Conservation (phyloP, 495 filamentous ascomycete species). For the Penicillium silybi region DNA sequence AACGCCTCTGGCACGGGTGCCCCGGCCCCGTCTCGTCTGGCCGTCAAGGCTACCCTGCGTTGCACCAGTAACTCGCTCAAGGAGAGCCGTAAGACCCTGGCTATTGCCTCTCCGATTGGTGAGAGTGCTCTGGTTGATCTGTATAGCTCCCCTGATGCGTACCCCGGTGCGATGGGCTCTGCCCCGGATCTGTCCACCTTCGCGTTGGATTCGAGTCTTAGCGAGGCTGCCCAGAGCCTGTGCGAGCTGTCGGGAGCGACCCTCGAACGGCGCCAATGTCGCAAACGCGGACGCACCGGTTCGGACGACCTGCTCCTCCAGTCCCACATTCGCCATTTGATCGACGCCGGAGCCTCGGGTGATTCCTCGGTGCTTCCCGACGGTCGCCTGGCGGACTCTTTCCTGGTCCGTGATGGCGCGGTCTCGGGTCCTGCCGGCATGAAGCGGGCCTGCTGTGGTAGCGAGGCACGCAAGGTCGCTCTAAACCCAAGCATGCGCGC, state of each 20-base stretch:
- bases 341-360: slow-evolving; percentile 29
- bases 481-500: slow-evolving; percentile 36
- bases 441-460: slow-evolving; percentile 48
- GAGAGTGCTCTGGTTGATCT: slow-evolving; percentile 46
- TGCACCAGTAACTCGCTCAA: slow-evolving; percentile 58
- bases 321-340: slow-evolving; percentile 64
- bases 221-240: slow-evolving; percentile 63
- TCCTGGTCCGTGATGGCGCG: slow-evolving; percentile 22
- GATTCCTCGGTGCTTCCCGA: slow-evolving; percentile 37
- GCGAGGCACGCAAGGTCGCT: slow-evolving; percentile 39
- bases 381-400: slow-evolving; percentile 37
- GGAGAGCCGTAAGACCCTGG: slow-evolving; percentile 37
- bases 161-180: slow-evolving; percentile 45
- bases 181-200: slow-evolving; percentile 51
- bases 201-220: slow-evolving; percentile 38
- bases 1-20: slow-evolving; percentile 63
- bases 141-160: slow-evolving; percentile 60
- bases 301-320: slow-evolving; percentile 68
- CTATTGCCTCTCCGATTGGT: slow-evolving; percentile 42
- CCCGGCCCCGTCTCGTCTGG: slow-evolving; percentile 62
- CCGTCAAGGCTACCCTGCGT: slow-evolving; percentile 78
- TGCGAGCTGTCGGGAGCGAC: slow-evolving; percentile 56
- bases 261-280: slow-evolving; percentile 32
- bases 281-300: slow-evolving; percentile 66
- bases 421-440: slow-evolving; percentile 41